phyloP scores from a whole-genome alignment of 495 filamentous ascomycete species.

The Patellaria atrata region DNA sequence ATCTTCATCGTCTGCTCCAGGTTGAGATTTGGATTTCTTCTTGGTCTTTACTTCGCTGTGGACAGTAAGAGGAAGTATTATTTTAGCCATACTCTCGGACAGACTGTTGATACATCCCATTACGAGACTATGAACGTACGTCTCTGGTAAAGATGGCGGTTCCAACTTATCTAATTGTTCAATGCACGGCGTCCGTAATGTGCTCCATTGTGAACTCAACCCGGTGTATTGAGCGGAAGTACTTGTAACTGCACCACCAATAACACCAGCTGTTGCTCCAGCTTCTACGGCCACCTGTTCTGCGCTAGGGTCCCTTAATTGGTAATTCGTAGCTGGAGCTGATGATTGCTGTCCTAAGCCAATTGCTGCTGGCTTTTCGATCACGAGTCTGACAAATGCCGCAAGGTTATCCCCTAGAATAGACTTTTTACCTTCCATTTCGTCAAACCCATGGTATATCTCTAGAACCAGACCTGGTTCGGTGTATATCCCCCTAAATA shows the following conservation, averaged over 20 bases:
- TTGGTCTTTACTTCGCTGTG: slow-evolving; percentile 42
- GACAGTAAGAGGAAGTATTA: slow-evolving; percentile 78
- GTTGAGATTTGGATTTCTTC: slow-evolving; percentile 22
- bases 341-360: slow-evolving; percentile 79
- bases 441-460: slow-evolving; percentile 70
- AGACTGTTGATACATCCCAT: slow-evolving; percentile 76
- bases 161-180: slow-evolving; percentile 91
- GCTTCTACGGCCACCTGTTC: slow-evolving; percentile 82
- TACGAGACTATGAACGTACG: slow-evolving; percentile 83
- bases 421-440: slow-evolving; percentile 52
- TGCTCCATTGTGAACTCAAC: slow-evolving; percentile 88
- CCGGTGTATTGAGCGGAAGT: slow-evolving; percentile 37
- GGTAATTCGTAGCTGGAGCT: slow-evolving; percentile 40
- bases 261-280: slow-evolving; percentile 74
- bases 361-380: slow-evolving; percentile 77
- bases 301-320: slow-evolving; percentile 33
- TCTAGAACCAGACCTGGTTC: slow-evolving; percentile 63
- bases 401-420: slow-evolving; percentile 71
- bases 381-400: slow-evolving; percentile 71
- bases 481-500: slow-evolving; percentile 69
- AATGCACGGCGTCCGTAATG: slow-evolving; percentile 73
- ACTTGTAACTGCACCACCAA: slow-evolving; percentile 51
- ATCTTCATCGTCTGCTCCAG: slow-evolving; percentile 2
- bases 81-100: slow-evolving; percentile 84
- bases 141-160: slow-evolving; percentile 67